Base-by-base conservation (phyloP, 345 rosid species). In the thale cress (Arabidopsis thaliana) region DNA sequence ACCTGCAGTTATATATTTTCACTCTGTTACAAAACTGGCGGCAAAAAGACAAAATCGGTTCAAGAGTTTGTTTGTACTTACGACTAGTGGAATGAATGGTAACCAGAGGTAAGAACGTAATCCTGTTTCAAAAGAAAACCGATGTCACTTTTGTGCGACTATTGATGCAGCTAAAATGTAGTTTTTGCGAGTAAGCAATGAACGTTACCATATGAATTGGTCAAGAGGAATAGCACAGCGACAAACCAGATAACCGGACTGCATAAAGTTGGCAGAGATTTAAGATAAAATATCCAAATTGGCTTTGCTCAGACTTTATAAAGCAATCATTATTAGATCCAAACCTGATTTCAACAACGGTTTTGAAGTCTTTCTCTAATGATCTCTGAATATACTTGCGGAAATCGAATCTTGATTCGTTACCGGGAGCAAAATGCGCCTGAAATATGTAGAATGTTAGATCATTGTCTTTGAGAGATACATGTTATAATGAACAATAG, bases 331-430 rank as follows among this genome's bases (percentile, higher is more conserved):
- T 4, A 44, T n/a, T 42, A 8, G 25, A 10, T 20, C 14, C 45
- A 77, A 67, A 88, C 97, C 94, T 87, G 68, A 82, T 87, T 71
- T 90, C 93, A 0, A 84, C 87, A 1, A 90, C 86, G 7, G 75
- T 87, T 62, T 84, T 84, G 65, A 93, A 87, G 73, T 93, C 96
- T 52, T 82, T 75, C 40, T 90, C 98, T 66, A 89, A 70, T 13
- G 93, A 89, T 82, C 95, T 85, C 80, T 82, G 86, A 52, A 93
- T 84, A 77, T 84, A 93, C 60, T 85, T 89, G 71, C 90, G 96
- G 78, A 93, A 93, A 71, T 93, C 88, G 49, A 84, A 93, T 37
- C 32, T 79, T 7, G 16, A 9, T 50, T 65, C 62, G 79, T 74
- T 90, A 40, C 74, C 85, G 46, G 78, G 84, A 5, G 85, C 81